Evolutionary conservation across 306 rosid species (phyloP).

Genomic region (Cucumis melo): DNA sequence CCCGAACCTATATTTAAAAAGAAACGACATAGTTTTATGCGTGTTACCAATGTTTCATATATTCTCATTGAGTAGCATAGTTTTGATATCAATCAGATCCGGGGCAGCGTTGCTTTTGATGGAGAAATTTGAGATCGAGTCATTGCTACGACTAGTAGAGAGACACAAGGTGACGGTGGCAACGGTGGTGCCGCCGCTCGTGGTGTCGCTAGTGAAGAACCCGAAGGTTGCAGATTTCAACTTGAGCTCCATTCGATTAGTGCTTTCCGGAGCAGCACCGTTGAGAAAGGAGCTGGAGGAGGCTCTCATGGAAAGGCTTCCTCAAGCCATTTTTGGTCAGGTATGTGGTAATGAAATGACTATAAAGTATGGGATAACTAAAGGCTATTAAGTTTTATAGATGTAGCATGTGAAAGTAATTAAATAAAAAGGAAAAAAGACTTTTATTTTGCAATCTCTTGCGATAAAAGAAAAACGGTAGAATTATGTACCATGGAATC

Average conservation of each 20-base stretch:
- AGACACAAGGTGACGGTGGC: slow-evolving; percentile 49
- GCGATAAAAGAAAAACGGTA: too few relatives aligned
- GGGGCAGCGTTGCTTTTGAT: slow-evolving; percentile 56
- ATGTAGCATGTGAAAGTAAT: not conserved
- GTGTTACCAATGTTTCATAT: slow-evolving; percentile 86
- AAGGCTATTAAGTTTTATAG: not conserved
- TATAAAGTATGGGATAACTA: too few relatives aligned
- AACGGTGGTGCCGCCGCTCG: slow-evolving; percentile 82
- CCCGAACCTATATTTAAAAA: slow-evolving; percentile 41
- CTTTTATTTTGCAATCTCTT: too few relatives aligned
- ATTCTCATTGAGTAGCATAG: slow-evolving; percentile 51
- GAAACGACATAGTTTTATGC: slow-evolving; percentile 56
- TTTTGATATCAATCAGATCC: slow-evolving; percentile 43
- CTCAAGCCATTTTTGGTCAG: slow-evolving; percentile 75
- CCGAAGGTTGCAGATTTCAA: slow-evolving; percentile 50
- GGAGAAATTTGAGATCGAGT: slow-evolving; percentile 68
- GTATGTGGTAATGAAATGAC: slow-evolving; percentile 8
- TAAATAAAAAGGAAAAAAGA: too few relatives aligned
- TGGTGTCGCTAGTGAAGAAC: slow-evolving; percentile 65
- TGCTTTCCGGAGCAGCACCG: slow-evolving; percentile 81
- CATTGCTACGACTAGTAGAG: slow-evolving; percentile 40
- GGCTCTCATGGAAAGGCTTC: slow-evolving; percentile 42
- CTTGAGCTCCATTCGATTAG: slow-evolving; percentile 47
- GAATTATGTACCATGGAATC: too few relatives aligned
- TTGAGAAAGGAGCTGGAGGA: slow-evolving; percentile 76